Evolutionary conservation across 2,329 filamentous ascomycete genomes (phyloP).

Genomic region (Cladosporium sp.): DNA sequence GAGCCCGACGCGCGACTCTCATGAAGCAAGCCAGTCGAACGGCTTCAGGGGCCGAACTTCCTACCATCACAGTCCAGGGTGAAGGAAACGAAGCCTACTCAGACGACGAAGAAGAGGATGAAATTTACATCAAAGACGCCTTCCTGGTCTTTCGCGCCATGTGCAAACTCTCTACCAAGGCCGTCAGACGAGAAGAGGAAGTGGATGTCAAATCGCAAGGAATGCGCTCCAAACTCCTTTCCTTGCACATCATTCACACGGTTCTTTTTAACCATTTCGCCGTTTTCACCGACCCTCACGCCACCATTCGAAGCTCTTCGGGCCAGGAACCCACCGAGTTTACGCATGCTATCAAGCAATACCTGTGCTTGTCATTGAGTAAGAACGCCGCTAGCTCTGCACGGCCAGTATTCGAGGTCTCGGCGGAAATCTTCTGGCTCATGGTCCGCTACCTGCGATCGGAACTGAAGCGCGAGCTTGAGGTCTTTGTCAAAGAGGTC

Average conservation of each 20-base stretch:
- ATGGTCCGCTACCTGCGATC: constrained; percentile 92
- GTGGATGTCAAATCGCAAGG: constrained; percentile 89
- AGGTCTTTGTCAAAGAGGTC: constrained; percentile 96
- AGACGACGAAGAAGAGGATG: constrained; percentile 78
- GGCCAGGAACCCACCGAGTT: constrained; percentile 85
- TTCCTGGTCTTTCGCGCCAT: constrained; percentile 97
- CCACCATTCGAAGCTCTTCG: constrained; percentile 87
- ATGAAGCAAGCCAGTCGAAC: constrained; percentile 31
- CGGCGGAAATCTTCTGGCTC: constrained; percentile 95
- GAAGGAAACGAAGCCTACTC: constrained; percentile 50
- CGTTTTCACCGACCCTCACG: constrained; percentile 86
- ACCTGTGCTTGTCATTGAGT: constrained; percentile 89
- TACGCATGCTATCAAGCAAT: constrained; percentile 92
- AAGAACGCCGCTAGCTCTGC: constrained; percentile 93
- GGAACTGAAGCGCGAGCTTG: constrained; percentile 96
- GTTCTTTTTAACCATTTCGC: constrained; percentile 89
- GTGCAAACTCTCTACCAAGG: constrained; percentile 94
- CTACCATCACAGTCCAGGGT: constrained; percentile 31
- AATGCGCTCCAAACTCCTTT: constrained; percentile 95
- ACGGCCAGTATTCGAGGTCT: constrained; percentile 87
- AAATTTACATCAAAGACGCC: constrained; percentile 94
- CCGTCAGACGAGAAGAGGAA: constrained; percentile 81
- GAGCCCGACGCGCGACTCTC: constrained; percentile 43
- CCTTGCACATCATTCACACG: constrained; percentile 90
- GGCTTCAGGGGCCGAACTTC: constrained; percentile 42